Conservation (phyloP, 305 asterid species). For the Fraxinus angustifolia region DNA sequence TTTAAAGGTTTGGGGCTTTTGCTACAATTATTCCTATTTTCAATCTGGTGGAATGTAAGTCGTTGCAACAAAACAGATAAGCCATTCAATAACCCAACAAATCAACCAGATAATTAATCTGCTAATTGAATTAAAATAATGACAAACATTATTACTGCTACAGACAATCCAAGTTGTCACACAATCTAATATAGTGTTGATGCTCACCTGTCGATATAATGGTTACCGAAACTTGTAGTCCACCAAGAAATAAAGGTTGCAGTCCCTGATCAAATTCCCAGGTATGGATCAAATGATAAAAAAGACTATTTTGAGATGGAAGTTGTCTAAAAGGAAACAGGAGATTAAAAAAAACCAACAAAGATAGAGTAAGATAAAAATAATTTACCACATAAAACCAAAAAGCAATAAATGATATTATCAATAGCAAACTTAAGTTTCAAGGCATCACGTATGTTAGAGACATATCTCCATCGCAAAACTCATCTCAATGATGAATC, state of each 20-base stretch:
- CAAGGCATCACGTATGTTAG: not conserved
- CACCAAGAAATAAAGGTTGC: conserved; percentile 72
- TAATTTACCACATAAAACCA: not conserved
- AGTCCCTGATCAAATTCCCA: conserved; percentile 89
- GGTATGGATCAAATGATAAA: conserved; percentile 79
- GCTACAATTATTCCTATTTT: not conserved
- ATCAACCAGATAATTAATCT: not conserved
- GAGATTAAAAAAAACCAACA: conserved; percentile 10
- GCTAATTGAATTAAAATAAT: not conserved
- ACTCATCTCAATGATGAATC: not conserved
- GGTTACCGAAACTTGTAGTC: conserved; percentile 90
- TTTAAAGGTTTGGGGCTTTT: too few species aligned
- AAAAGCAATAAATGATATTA: not conserved
- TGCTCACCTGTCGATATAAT: conserved; percentile 65
- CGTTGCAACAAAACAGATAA: not conserved
- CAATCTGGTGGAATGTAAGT: not conserved
- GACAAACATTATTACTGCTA: not conserved
- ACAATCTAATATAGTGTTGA: not conserved
- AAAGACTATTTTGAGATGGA: conserved; percentile 60
- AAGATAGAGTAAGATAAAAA: not conserved
- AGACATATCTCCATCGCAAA: too few species aligned
- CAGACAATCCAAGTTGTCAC: not conserved
- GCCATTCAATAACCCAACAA: not conserved
- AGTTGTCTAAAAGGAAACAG: conserved; percentile 44
- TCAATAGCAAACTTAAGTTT: not conserved